Evolutionary conservation across 345 rosid genomes (phyloP).

Genomic region (Luvunga scandens): DNA sequence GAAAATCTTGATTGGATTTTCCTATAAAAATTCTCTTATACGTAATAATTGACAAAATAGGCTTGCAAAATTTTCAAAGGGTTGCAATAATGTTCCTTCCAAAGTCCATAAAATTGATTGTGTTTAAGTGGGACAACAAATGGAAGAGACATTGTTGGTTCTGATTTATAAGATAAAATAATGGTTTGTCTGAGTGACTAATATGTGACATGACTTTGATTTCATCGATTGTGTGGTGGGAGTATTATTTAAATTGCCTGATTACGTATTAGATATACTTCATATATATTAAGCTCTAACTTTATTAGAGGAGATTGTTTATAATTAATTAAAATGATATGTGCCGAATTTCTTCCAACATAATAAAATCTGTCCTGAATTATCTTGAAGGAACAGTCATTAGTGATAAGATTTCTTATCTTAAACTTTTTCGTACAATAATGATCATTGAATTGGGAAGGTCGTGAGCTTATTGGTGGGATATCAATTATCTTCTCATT

Average conservation of each 20-base stretch:
- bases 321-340: background rate
- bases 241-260: background rate
- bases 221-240: background rate
- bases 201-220: conserved; percentile 18
- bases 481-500: background rate
- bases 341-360: background rate
- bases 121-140: background rate
- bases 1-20: background rate
- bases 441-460: background rate
- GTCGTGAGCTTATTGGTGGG: background rate
- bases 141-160: conserved; percentile 20
- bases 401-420: conserved; percentile 13
- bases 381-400: background rate
- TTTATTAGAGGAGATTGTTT: background rate
- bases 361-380: conserved; percentile 3
- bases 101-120: background rate
- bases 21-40: background rate
- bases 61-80: background rate
- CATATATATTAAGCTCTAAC: background rate
- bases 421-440: background rate
- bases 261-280: background rate
- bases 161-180: conserved; percentile 16
- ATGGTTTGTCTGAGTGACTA: background rate
- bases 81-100: conserved; percentile 12
- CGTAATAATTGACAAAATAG: conserved; percentile 3